Base-by-base conservation (phyloP, 805 yeast species). In the Nakazawaea anatomiae region DNA sequence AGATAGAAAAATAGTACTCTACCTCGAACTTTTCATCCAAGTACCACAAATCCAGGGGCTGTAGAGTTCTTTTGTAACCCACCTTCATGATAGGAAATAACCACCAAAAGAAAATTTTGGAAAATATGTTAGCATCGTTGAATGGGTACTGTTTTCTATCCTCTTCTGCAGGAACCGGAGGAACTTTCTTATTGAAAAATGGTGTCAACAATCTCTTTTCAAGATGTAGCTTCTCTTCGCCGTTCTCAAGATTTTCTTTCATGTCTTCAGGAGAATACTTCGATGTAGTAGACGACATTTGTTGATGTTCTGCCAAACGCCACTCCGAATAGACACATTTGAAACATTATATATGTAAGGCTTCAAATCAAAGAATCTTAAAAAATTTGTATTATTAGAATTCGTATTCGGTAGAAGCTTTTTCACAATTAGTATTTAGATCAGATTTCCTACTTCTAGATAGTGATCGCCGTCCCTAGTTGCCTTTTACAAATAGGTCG, bases 41-140 rank as follows among this genome's bases (percentile, higher is more conserved):
- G 50, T 63, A 65, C 57, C 62, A 86, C 55, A 87, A 63, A 66
- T 87, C 94, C 46, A 78, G 76, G 2, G 87, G 82, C 47, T 77
- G 80, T 45, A 87, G 68, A 0, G 89, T 83, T 58, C 95, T 73
- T 60, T 76, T 80, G 63, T 87, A 87, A 8, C 95, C 94, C 7
- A 77, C 75, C 25, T 67, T 66, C 71, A 87, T 65, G 31, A 86
- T 56, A 0, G 91, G 92, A n/a, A 67, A 49, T 39, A 85, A 69
- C 94, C 94, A 87, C 74, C 82, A 72, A 60, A 85, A 81, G 54
- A 80, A 76, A 0, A 72, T 42, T 56, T 66, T 67, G 11, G 75
- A 71, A 8, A 81, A 48, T 14, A 70, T 47, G 47, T 74, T 74
- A 12, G 75, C 69, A 11, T 60, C 55, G 28, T 58, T 52, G 47